Evolutionary conservation across 2,329 filamentous ascomycete species (phyloP).

Genomic region (Scedosporium minutisporum): DNA sequence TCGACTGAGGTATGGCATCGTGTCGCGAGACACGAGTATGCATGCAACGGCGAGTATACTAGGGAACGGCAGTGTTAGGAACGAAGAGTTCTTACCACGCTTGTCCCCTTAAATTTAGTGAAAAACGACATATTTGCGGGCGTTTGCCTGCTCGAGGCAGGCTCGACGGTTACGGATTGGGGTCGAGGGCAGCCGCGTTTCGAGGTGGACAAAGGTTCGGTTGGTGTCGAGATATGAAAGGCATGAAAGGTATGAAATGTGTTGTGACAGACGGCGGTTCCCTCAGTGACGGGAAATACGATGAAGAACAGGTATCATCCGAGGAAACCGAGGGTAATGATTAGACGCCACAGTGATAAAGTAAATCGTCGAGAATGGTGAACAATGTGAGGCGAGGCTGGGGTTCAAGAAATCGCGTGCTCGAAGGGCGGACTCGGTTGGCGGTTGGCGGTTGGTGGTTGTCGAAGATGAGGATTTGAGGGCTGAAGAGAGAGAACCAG

Average conservation of each 20-base stretch:
- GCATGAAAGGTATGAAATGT: neutral
- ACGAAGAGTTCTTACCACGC: constrained; percentile 36
- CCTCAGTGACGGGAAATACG: neutral
- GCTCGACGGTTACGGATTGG: neutral
- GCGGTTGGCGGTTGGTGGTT: too few relatives aligned
- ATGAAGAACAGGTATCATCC: neutral
- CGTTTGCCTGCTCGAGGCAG: constrained; percentile 6
- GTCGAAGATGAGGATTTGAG: neutral
- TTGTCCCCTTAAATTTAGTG: constrained; percentile 47
- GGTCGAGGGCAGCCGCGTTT: neutral
- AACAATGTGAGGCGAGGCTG: neutral
- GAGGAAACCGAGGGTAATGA: neutral
- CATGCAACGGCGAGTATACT: neutral
- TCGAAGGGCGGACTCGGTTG: neutral
- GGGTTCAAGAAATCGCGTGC: neutral
- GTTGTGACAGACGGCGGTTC: neutral
- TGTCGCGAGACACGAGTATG: too few relatives aligned
- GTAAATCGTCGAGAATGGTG: neutral
- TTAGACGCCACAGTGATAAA: neutral
- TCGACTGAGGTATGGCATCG: too few relatives aligned
- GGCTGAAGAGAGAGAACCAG: neutral
- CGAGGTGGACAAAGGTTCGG: neutral
- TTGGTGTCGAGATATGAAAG: neutral
- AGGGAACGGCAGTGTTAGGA: neutral
- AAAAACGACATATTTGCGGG: constrained; percentile 43